phyloP scores from a whole-genome alignment of 1,284 basidiomycete genomes.

The Takashimella koratensis region DNA sequence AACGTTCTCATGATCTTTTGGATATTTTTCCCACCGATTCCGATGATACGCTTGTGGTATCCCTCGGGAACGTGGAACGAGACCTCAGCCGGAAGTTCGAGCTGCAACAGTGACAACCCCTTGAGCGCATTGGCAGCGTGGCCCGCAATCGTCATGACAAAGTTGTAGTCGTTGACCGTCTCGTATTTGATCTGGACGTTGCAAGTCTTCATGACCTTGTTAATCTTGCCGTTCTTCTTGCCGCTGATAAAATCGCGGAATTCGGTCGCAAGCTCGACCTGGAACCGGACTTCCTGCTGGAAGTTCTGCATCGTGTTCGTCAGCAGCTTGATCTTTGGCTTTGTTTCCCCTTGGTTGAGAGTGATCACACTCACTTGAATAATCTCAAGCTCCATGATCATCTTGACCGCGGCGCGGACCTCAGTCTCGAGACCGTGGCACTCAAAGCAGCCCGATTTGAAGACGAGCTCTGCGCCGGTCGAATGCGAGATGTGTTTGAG shows the following conservation, averaged over 20 bases:
- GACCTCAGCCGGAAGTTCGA: constrained; percentile 97
- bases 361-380: constrained; percentile 64
- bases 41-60: constrained; percentile 99
- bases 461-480: constrained; percentile 90
- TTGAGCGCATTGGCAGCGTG: constrained; percentile 77
- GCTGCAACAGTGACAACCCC: constrained; percentile 84
- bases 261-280: constrained; percentile 96
- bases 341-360: neutral
- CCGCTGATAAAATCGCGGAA: constrained; percentile 98
- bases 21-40: constrained; percentile 96
- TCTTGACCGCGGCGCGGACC: constrained; percentile 77
- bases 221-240: constrained; percentile 98
- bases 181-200: constrained; percentile 99
- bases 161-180: constrained; percentile 97
- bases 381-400: constrained; percentile 85
- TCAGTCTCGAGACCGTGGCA: constrained; percentile 93
- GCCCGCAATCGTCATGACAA: constrained; percentile 89
- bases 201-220: constrained; percentile 95
- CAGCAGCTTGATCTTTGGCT: neutral
- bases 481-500: constrained; percentile 81
- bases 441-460: constrained; percentile 97
- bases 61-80: constrained; percentile 98
- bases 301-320: constrained; percentile 59
- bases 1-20: constrained; percentile 99
- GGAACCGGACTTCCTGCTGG: constrained; percentile 96